Evolutionary conservation across 371 early-diverging fungal genomes (phyloP).

Genomic region (Saksenaea vasiformis): DNA sequence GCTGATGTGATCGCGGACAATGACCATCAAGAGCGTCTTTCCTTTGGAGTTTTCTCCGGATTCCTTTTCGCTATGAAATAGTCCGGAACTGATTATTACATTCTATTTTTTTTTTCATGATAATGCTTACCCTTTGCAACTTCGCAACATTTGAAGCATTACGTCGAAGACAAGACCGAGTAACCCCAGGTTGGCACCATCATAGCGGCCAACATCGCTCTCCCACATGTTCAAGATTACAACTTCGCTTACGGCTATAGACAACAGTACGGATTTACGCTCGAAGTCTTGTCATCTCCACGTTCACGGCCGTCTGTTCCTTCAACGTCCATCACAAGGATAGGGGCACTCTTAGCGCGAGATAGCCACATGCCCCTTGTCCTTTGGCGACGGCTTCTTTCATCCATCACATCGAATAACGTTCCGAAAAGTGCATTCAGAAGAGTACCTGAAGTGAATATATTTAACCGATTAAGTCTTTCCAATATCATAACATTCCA

Average conservation of each 20-base stretch:
- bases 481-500: background rate
- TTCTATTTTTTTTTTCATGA: slow-evolving; percentile 14
- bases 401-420: slow-evolving; percentile 92
- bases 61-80: too few relatives aligned
- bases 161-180: slow-evolving; percentile 98
- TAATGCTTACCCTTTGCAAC: slow-evolving; percentile 55
- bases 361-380: slow-evolving; percentile 97
- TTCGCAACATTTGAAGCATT: slow-evolving; percentile 93
- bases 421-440: slow-evolving; percentile 95
- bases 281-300: slow-evolving; percentile 99
- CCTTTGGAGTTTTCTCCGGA: too few relatives aligned
- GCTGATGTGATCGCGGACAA: slow-evolving; percentile 94
- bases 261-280: slow-evolving; percentile 95
- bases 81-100: too few relatives aligned
- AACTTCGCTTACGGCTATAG: slow-evolving; percentile 94
- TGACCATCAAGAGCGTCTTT: slow-evolving; percentile 94
- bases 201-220: slow-evolving; percentile 95
- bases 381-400: slow-evolving; percentile 82
- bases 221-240: slow-evolving; percentile 98
- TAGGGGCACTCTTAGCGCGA: slow-evolving; percentile 78
- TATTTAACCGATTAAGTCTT: background rate
- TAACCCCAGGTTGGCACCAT: slow-evolving; percentile 98
- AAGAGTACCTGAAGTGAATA: slow-evolving; percentile 76
- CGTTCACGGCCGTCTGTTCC: slow-evolving; percentile 98
- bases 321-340: slow-evolving; percentile 97